Evolutionary conservation across 1,284 basidiomycete species (phyloP).

Genomic region (Bondarzewia mesenterica): DNA sequence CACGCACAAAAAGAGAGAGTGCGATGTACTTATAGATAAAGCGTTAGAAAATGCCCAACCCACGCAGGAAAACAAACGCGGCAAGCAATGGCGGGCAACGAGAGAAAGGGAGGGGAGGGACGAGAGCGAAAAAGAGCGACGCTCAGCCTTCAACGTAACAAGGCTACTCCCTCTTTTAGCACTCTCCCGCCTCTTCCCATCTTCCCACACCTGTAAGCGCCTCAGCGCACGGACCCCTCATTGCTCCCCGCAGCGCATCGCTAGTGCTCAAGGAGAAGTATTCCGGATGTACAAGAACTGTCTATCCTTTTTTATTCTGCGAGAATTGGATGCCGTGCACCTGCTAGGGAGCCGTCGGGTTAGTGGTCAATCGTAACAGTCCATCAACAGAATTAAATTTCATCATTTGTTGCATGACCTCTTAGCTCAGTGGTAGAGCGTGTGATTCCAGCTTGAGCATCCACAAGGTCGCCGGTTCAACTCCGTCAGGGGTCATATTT

Average conservation of each 20-base stretch:
- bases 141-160: not conserved
- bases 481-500: not conserved
- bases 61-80: conserved; percentile 5
- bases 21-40: conserved; percentile 38
- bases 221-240: not conserved
- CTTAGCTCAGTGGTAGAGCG: not conserved
- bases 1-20: conserved; percentile 42
- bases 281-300: no score
- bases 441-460: not conserved
- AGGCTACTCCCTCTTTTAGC: not conserved
- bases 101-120: not conserved
- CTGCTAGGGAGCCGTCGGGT: no score
- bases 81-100: not conserved
- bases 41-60: conserved; percentile 15
- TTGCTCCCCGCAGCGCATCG: no score
- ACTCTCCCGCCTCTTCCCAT: not conserved
- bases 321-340: no score
- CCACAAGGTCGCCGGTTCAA: not conserved
- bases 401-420: no score
- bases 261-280: no score
- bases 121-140: not conserved
- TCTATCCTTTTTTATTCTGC: no score
- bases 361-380: no score
- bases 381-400: no score
- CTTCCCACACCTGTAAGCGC: not conserved